Evolutionary conservation across 371 early-diverging fungal species (phyloP).

Genomic region (Mycotypha africana): DNA sequence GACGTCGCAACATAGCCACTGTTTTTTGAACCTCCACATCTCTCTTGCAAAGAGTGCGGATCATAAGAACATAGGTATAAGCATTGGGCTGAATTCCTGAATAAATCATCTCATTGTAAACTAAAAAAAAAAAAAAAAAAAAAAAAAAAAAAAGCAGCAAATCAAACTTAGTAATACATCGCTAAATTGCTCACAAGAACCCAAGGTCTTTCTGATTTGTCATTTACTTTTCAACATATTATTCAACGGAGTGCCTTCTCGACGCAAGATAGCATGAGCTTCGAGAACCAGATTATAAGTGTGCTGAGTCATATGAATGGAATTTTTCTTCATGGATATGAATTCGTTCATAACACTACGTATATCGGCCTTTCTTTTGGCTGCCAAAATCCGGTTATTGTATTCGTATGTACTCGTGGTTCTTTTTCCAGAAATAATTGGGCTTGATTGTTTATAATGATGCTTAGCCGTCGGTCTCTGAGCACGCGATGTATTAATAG

Average conservation of each 20-base stretch:
- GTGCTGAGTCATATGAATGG: conserved; percentile 26
- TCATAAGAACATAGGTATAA: conserved; percentile 31
- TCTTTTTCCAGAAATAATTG: too few species aligned
- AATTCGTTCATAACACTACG: conserved; percentile 32
- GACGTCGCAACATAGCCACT: conserved; percentile 30
- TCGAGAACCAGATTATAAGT: conserved; percentile 46
- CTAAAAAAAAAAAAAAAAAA: conserved; percentile 9
- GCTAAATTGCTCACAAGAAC: too few species aligned
- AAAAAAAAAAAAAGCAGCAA: background rate
- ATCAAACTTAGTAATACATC: too few species aligned
- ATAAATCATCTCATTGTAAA: conserved; percentile 41
- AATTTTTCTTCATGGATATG: conserved; percentile 24
- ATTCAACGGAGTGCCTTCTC: conserved; percentile 33
- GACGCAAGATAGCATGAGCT: conserved; percentile 31
- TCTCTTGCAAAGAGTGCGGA: conserved; percentile 36
- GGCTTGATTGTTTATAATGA: background rate
- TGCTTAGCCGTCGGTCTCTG: background rate
- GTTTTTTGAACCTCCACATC: conserved; percentile 47
- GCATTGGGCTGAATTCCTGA: conserved; percentile 25
- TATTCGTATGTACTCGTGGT: conserved; percentile 8
- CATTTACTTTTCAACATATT: conserved; percentile 30
- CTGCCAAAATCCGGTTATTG: conserved; percentile 26
- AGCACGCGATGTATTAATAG: too few species aligned
- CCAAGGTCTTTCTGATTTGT: too few species aligned
- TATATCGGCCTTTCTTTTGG: conserved; percentile 30